Conservation (phyloP, 768 basidiomycete species). For the Vararia minispora region DNA sequence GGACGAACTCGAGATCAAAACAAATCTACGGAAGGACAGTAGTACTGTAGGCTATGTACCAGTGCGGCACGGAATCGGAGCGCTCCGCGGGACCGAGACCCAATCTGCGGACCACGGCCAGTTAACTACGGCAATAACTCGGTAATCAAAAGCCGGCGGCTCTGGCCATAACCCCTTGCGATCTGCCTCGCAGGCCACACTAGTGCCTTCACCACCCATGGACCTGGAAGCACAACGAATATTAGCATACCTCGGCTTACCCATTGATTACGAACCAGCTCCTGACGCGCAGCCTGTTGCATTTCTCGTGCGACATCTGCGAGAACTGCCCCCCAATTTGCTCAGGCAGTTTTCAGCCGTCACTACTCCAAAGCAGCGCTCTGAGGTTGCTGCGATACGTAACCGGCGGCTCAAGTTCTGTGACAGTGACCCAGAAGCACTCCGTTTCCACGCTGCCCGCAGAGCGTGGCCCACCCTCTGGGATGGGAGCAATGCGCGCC, state of each 20-base stretch:
- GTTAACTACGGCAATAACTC: too few species aligned
- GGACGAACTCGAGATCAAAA: too few species aligned
- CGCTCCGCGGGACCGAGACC: too few species aligned
- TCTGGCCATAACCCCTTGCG: too few species aligned
- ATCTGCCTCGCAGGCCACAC: neutral
- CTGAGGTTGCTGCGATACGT: conserved; percentile 48
- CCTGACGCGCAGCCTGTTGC: conserved; percentile 46
- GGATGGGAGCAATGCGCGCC: conserved; percentile 41
- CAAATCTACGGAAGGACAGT: too few species aligned
- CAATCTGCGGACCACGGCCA: too few species aligned
- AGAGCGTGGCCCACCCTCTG: conserved; percentile 59
- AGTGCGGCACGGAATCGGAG: too few species aligned
- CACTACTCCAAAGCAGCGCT: conserved; percentile 54
- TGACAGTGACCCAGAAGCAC: conserved; percentile 40
- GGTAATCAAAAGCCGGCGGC: too few species aligned
- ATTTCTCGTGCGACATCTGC: conserved; percentile 51
- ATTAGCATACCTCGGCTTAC: conserved; percentile 45
- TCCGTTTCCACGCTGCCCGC: conserved; percentile 42
- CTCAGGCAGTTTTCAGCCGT: conserved; percentile 29
- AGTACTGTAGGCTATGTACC: too few species aligned
- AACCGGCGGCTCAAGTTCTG: conserved; percentile 64
- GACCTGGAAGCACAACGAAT: conserved; percentile 17
- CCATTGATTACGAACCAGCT: conserved; percentile 45
- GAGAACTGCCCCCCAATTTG: conserved; percentile 58
- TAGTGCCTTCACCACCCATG: neutral